These are phyloP conservation scores for Paramecium sexaurelia DNA, from an alignment of 73 alveolate species.

Conservation along the genomic window DNA sequence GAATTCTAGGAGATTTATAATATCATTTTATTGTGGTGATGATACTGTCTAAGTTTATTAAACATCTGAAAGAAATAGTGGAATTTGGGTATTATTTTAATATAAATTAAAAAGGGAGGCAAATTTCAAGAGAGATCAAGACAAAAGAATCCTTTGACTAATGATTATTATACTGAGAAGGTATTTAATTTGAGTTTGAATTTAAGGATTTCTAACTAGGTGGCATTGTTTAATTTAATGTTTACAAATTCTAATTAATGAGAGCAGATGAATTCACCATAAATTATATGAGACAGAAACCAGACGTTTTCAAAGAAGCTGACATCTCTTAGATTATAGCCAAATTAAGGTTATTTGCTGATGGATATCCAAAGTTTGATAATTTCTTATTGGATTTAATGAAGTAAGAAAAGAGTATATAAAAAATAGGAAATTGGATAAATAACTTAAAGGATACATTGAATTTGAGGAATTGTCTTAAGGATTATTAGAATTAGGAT, in stretches of 20 bases:
- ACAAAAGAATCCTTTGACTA: constrained; percentile 47
- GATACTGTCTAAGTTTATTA: constrained; percentile 93
- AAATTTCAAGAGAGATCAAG: constrained; percentile 49
- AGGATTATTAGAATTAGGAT: constrained; percentile 39
- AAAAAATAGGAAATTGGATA: neutral
- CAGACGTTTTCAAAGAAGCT: constrained; percentile 53
- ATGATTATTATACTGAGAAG: constrained; percentile 11
- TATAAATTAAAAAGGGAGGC: neutral
- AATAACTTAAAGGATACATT: constrained; percentile 17
- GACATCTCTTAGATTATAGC: constrained; percentile 26
- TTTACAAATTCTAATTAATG: constrained; percentile 51
- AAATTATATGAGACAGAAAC: constrained; percentile 22
- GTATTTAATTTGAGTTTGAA: neutral
- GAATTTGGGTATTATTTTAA: constrained; percentile 1
- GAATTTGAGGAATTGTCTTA: neutral
- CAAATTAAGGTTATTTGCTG: constrained; percentile 25
- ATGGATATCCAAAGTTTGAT: neutral
- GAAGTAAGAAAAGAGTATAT: neutral
- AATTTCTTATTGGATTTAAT: neutral
- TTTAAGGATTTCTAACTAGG: constrained; percentile 45
- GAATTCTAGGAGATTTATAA: constrained; percentile 89
- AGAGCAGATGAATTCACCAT: constrained; percentile 53
- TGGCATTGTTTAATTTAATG: neutral
- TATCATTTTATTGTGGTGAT: constrained; percentile 94
- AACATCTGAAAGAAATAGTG: constrained; percentile 78